A percentile compares a stretch with the other conserved stretches of the same genome.
Conservation (phyloP, 2,329 filamentous ascomycete genomes). For the Apiospora hydei region DNA sequence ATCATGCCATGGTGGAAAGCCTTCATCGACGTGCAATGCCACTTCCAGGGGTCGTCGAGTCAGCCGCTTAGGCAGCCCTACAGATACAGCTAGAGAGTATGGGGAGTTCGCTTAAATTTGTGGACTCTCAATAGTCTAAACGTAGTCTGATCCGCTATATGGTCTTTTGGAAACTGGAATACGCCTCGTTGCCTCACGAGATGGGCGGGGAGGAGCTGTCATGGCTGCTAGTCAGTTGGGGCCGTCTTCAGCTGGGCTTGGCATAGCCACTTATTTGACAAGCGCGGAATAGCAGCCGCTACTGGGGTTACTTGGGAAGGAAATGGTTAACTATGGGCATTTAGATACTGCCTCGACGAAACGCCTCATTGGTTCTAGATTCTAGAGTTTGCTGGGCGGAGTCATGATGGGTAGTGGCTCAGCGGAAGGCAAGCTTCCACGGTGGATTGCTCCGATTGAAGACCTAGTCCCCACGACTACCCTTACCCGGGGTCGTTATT, state of each 20-base stretch:
- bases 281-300: conserved; percentile 7
- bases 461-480: not conserved
- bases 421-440: not conserved
- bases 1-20: not conserved
- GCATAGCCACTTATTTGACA: not conserved
- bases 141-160: not conserved
- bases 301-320: not conserved
- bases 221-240: conserved; percentile 1
- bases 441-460: not conserved
- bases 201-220: not conserved
- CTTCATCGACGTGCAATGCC: not conserved
- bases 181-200: not conserved
- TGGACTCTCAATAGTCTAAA: conserved; percentile 6
- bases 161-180: not conserved
- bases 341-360: not conserved
- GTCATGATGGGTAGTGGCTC: not conserved
- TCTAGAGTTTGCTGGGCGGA: not conserved
- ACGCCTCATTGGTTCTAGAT: conserved; percentile 7
- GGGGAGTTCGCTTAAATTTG: conserved; percentile 7
- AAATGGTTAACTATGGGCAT: not conserved
- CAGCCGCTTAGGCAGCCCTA: conserved; percentile 19
- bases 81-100: conserved; percentile 7
- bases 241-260: conserved; percentile 8
- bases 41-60: not conserved
- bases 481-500: not conserved